Conservation (phyloP, 2,329 filamentous ascomycete species). For the Aspergillus ochraceoroseus region DNA sequence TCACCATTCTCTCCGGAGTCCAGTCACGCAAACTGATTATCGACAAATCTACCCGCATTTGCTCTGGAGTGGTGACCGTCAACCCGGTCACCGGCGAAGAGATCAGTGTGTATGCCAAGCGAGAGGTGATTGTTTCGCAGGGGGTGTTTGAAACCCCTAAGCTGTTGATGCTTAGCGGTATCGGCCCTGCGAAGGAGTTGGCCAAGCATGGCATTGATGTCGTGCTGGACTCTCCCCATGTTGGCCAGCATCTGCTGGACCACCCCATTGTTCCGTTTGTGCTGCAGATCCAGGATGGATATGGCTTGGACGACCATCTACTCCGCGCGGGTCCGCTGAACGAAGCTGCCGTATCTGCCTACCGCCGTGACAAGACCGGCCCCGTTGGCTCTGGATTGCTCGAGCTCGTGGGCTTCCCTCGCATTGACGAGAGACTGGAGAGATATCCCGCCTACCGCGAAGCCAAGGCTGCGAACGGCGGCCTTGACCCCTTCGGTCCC, state of each 20-base stretch:
- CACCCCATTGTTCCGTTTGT: constrained; percentile 43
- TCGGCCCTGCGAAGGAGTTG: constrained; percentile 44
- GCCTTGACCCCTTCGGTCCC: constrained; percentile 52
- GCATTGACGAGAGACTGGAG: constrained; percentile 18
- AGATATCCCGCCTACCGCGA: constrained; percentile 47
- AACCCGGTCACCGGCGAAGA: constrained; percentile 38
- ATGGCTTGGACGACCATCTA: constrained; percentile 39
- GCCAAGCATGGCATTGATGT: constrained; percentile 29
- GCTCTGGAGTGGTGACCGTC: constrained; percentile 48
- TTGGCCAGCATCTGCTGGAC: constrained; percentile 35
- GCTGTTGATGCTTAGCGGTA: constrained; percentile 48
- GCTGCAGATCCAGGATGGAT: constrained; percentile 43
- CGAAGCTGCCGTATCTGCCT: constrained; percentile 34
- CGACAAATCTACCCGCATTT: constrained; percentile 42
- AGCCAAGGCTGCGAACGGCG: constrained; percentile 40
- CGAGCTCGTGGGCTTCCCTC: constrained; percentile 51
- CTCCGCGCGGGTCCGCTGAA: constrained; percentile 34
- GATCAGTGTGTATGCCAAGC: constrained; percentile 46
- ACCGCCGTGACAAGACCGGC: constrained; percentile 40
- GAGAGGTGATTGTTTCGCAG: constrained; percentile 48
- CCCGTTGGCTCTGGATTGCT: constrained; percentile 43
- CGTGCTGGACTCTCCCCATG: constrained; percentile 31
- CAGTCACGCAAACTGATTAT: constrained; percentile 54
- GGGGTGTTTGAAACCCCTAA: constrained; percentile 53
- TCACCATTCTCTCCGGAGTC: constrained; percentile 49